phyloP scores from a whole-genome alignment of 164 flowering plant genomes.

The Buxus sempervirens region DNA sequence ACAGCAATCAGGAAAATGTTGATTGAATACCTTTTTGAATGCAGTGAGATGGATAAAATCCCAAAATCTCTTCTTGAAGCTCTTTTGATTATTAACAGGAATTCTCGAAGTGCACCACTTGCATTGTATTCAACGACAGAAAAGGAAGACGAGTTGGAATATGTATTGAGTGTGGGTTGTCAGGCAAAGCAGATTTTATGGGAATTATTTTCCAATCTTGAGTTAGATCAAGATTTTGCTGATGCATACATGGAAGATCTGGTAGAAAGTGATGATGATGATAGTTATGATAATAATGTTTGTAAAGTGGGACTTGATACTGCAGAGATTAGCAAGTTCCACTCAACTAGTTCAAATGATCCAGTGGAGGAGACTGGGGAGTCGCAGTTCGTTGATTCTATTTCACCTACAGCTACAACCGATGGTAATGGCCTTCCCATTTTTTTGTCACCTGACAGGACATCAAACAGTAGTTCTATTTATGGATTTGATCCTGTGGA shows the following conservation, averaged over 20 bases:
- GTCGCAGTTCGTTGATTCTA: conserved; percentile 13
- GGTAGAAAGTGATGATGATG: conserved; percentile 44
- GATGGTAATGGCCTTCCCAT: conserved; percentile 6
- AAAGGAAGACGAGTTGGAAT: conserved; percentile 59
- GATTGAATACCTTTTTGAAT: conserved; percentile 64
- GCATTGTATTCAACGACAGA: conserved; percentile 28
- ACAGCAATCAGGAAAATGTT: conserved; percentile 40
- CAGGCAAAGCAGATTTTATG: conserved; percentile 53
- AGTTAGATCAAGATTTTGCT: conserved; percentile 51
- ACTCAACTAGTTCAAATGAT: conserved; percentile 18
- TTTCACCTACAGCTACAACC: conserved; percentile 1
- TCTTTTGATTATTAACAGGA: conserved; percentile 46
- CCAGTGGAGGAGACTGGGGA: conserved; percentile 47
- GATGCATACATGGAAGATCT: conserved; percentile 67
- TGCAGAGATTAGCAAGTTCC: conserved; percentile 6
- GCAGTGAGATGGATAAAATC: conserved; percentile 52
- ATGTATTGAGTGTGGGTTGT: conserved; percentile 55
- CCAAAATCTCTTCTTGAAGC: conserved; percentile 43
- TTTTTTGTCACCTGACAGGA: conserved; percentile 3
- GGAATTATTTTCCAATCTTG: conserved; percentile 38
- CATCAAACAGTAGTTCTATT: conserved; percentile 4
- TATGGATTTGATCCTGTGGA: conserved; percentile 12
- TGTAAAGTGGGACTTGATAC: background rate
- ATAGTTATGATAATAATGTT: conserved; percentile 21
- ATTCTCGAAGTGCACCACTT: conserved; percentile 13